Evolutionary conservation across 1,139 yeast genomes (phyloP).

Genomic region (Saccharomyces hybrid): DNA sequence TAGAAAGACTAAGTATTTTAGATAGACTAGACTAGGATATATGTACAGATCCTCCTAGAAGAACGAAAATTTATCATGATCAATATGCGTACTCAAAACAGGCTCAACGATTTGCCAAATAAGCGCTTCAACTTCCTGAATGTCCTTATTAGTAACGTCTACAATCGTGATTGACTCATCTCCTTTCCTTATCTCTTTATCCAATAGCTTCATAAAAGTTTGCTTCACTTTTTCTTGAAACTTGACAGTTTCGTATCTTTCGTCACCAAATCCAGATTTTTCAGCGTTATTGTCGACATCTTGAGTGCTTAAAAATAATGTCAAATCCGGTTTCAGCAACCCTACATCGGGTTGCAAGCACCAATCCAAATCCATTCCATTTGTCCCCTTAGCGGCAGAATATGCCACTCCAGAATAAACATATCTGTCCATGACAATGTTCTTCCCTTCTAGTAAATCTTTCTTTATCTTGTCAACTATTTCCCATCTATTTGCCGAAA

Average conservation of each 20-base stretch:
- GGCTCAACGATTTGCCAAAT: slow-evolving; percentile 9
- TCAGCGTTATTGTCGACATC: slow-evolving; percentile 40
- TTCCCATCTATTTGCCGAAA: slow-evolving; percentile 96
- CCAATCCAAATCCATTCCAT: slow-evolving; percentile 61
- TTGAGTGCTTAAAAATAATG: slow-evolving; percentile 64
- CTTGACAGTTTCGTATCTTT: slow-evolving; percentile 69
- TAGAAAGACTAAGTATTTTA: slow-evolving; percentile 46
- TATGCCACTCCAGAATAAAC: slow-evolving; percentile 92
- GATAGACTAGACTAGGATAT: slow-evolving; percentile 38
- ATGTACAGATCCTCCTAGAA: slow-evolving; percentile 4
- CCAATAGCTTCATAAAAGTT: slow-evolving; percentile 47
- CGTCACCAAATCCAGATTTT: slow-evolving; percentile 86
- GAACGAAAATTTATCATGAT: slow-evolving; percentile 4
- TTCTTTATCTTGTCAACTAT: slow-evolving; percentile 42
- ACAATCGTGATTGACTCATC: slow-evolving; percentile 37
- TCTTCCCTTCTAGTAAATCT: slow-evolving; percentile 45
- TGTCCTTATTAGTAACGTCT: slow-evolving; percentile 53
- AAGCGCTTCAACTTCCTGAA: slow-evolving; percentile 45
- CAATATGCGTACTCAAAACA: background rate
- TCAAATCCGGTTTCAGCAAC: slow-evolving; percentile 78
- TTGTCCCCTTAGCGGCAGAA: slow-evolving; percentile 61
- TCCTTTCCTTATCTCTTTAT: slow-evolving; percentile 19
- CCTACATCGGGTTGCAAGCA: slow-evolving; percentile 76
- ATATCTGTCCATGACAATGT: slow-evolving; percentile 75
- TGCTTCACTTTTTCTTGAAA: slow-evolving; percentile 65